These are phyloP conservation scores for Aspergillus pseudoterreus DNA, from an alignment of 2,329 filamentous ascomycete genomes.

Conservation along the genomic window DNA sequence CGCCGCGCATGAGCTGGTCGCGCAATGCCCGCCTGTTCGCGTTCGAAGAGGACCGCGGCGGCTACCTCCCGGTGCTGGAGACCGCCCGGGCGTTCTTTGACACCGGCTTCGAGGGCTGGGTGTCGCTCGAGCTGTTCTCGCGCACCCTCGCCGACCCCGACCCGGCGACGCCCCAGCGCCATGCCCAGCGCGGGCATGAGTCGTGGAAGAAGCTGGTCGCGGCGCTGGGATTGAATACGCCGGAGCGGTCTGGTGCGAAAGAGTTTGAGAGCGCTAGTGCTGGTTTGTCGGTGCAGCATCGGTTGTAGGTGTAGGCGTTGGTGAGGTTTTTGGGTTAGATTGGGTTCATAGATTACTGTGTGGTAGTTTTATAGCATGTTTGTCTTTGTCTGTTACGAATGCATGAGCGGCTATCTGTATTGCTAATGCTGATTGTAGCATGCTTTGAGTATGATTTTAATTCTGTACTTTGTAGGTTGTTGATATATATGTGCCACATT, in stretches of 20 bases:
- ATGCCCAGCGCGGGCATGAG: conserved; percentile 50
- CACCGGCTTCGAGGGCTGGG: conserved; percentile 62
- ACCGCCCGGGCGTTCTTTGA: conserved; percentile 61
- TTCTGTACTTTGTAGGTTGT: too few species aligned
- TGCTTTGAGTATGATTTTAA: too few species aligned
- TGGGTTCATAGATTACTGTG: not conserved
- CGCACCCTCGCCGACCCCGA: conserved; percentile 53
- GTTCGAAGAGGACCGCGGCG: conserved; percentile 59
- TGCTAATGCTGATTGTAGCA: too few species aligned
- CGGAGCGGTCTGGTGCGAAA: not conserved
- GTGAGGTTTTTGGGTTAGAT: not conserved
- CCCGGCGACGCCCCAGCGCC: conserved; percentile 51
- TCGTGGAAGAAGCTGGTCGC: conserved; percentile 50
- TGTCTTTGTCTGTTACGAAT: not conserved
- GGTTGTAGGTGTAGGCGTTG: conserved; percentile 14
- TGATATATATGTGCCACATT: too few species aligned
- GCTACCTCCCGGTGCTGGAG: conserved; percentile 63
- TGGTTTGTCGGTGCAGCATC: conserved; percentile 13
- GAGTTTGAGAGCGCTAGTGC: not conserved
- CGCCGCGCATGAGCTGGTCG: conserved; percentile 71
- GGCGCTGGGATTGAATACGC: conserved; percentile 9
- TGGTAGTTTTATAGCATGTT: not conserved
- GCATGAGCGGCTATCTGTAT: too few species aligned
- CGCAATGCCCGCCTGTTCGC: conserved; percentile 70
- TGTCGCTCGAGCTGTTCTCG: conserved; percentile 70